phyloP scores from a whole-genome alignment of 306 rosid genomes.

The Vigna trinervia region DNA sequence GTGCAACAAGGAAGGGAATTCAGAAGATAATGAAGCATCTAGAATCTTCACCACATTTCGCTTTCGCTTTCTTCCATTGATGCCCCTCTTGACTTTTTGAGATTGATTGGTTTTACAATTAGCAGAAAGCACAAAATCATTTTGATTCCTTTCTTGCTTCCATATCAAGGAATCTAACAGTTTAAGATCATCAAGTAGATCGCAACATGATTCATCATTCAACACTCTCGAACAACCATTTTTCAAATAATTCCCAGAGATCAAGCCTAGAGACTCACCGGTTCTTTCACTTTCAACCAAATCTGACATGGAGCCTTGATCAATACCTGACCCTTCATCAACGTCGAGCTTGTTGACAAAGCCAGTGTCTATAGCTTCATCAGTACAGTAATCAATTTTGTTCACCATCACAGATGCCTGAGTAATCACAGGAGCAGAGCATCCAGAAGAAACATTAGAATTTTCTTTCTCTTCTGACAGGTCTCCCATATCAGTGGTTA shows the following conservation, averaged over 20 bases:
- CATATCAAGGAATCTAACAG: slow-evolving; percentile 65
- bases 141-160: slow-evolving; percentile 55
- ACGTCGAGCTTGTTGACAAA: slow-evolving; percentile 49
- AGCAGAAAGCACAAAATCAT: slow-evolving; percentile 38
- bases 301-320: slow-evolving; percentile 61
- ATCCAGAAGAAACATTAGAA: slow-evolving; percentile 64
- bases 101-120: slow-evolving; percentile 40
- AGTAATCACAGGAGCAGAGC: slow-evolving; percentile 61
- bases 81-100: slow-evolving; percentile 43
- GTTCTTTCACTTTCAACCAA: slow-evolving; percentile 60
- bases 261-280: slow-evolving; percentile 47
- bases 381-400: slow-evolving; percentile 52
- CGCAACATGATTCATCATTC: slow-evolving; percentile 53
- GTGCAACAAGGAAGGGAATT: slow-evolving; percentile 39
- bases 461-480: slow-evolving; percentile 55
- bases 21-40: slow-evolving; percentile 44
- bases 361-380: slow-evolving; percentile 52
- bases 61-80: slow-evolving; percentile 50
- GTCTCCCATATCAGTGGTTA: slow-evolving; percentile 33
- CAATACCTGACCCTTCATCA: slow-evolving; percentile 70
- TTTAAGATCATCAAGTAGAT: slow-evolving; percentile 68
- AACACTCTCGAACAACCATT: slow-evolving; percentile 44
- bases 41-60: slow-evolving; percentile 39
- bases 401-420: slow-evolving; percentile 56
- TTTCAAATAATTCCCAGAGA: slow-evolving; percentile 45